Conservation (phyloP, 2,329 filamentous ascomycete genomes). For the Bretziella fagacearum region DNA sequence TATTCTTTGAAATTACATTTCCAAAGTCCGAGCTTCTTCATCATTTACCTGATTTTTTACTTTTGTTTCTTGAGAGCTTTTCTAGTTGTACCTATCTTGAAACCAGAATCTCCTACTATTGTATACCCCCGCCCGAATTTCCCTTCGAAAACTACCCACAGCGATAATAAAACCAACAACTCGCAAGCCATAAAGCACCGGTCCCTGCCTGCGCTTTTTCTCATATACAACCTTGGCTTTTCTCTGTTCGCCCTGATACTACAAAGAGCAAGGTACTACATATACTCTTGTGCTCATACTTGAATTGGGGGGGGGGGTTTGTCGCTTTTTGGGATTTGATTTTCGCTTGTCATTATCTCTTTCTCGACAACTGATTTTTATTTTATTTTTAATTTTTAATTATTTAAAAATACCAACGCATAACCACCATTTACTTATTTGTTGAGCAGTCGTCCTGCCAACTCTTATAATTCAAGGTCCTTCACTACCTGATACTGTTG, state of each 20-base stretch:
- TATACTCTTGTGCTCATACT: not conserved
- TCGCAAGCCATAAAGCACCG: constrained; percentile 1
- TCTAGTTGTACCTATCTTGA: no score
- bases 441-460: not conserved
- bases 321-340: not conserved
- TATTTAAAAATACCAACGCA: not conserved
- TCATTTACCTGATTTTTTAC: no score
- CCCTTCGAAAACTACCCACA: no score
- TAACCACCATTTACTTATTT: not conserved
- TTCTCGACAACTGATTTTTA: not conserved
- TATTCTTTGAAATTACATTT: no score
- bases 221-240: not conserved
- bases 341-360: no score
- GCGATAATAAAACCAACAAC: not conserved
- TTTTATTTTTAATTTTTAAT: not conserved
- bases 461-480: not conserved
- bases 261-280: constrained; percentile 1
- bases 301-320: not conserved
- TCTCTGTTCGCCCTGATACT: constrained; percentile 6
- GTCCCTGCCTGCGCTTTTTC: constrained; percentile 6
- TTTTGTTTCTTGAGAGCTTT: no score
- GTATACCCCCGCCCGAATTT: no score
- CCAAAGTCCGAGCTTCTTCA: no score
- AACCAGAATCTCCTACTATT: no score
- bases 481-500: not conserved